A percentile compares a stretch with the other conserved stretches of the same genome.
These are phyloP conservation scores for Purshia tridentata DNA, from an alignment of 306 rosid species.

Conservation along the genomic window DNA sequence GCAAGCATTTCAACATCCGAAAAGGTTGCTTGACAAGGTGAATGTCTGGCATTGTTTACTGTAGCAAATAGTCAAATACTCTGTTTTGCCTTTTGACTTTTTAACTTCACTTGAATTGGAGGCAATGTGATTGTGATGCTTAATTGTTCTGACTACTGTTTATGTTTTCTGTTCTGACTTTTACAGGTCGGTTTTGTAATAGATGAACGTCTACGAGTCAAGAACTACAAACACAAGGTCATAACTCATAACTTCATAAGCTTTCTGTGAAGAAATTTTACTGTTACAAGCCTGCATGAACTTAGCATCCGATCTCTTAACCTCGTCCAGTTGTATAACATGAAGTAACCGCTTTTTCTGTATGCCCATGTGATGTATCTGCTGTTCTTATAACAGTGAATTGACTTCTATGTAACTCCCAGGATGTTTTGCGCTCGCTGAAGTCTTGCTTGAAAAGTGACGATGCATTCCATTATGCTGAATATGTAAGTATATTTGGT, in stretches of 20 bases:
- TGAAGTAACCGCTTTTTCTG: background rate
- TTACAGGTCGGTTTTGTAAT: conserved; percentile 83
- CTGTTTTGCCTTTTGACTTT: background rate
- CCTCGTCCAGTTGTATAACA: background rate
- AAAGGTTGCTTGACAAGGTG: conserved; percentile 93
- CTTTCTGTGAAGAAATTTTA: too few relatives aligned
- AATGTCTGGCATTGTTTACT: background rate
- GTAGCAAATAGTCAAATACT: background rate
- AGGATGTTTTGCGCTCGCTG: conserved; percentile 67
- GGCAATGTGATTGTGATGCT: background rate
- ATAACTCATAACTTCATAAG: too few relatives aligned
- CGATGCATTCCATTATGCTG: conserved; percentile 80
- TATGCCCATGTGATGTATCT: conserved; percentile 1
- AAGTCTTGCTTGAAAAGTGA: conserved; percentile 56
- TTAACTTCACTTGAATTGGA: background rate
- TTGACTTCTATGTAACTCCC: conserved; percentile 23
- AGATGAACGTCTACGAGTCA: conserved; percentile 83
- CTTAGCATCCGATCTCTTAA: background rate
- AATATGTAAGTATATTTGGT: conserved; percentile 52
- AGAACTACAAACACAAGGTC: conserved; percentile 79
- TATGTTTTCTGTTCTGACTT: conserved; percentile 19
- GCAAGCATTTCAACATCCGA: conserved; percentile 92
- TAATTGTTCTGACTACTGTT: conserved; percentile 6
- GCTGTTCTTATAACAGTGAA: background rate
- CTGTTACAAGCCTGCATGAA: background rate